A percentile compares a stretch with the other conserved stretches of the same genome.
phyloP scores from a whole-genome alignment of 345 rosid species.

The Balakata baccata region DNA sequence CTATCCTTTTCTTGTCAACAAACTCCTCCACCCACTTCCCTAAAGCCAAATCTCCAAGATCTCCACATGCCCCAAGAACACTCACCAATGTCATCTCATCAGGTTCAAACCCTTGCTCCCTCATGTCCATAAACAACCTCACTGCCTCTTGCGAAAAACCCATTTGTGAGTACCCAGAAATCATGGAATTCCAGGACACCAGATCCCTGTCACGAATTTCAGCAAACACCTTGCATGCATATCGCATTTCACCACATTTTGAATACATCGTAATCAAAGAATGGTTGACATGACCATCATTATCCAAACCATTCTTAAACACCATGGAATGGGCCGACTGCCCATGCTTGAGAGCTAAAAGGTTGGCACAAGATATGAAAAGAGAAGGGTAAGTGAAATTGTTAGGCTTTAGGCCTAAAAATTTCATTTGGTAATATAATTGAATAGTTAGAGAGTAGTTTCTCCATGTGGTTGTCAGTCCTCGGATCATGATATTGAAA shows the following conservation, averaged over 20 bases:
- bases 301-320: slow-evolving; percentile 52
- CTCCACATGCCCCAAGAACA: slow-evolving; percentile 65
- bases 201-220: slow-evolving; percentile 54
- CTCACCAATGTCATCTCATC: slow-evolving; percentile 83
- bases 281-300: slow-evolving; percentile 53
- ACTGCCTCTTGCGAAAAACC: slow-evolving; percentile 60
- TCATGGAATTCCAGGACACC: slow-evolving; percentile 94
- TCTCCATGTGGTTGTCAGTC: slow-evolving; percentile 56
- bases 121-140: slow-evolving; percentile 60
- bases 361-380: slow-evolving; percentile 59
- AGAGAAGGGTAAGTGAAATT: slow-evolving; percentile 77
- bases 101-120: slow-evolving; percentile 53
- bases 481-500: slow-evolving; percentile 80
- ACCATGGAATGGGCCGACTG: slow-evolving; percentile 52
- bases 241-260: slow-evolving; percentile 29
- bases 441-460: slow-evolving; percentile 40
- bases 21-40: slow-evolving; percentile 63
- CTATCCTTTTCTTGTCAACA: slow-evolving; percentile 42
- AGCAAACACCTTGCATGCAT: slow-evolving; percentile 70
- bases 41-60: slow-evolving; percentile 60
- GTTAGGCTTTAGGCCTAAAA: slow-evolving; percentile 50
- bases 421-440: slow-evolving; percentile 54
- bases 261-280: slow-evolving; percentile 68
- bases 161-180: slow-evolving; percentile 70
- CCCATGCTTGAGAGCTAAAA: slow-evolving; percentile 45